Base-by-base conservation (phyloP, 208 protist genomes). In the Trypanosoma rangeli region DNA sequence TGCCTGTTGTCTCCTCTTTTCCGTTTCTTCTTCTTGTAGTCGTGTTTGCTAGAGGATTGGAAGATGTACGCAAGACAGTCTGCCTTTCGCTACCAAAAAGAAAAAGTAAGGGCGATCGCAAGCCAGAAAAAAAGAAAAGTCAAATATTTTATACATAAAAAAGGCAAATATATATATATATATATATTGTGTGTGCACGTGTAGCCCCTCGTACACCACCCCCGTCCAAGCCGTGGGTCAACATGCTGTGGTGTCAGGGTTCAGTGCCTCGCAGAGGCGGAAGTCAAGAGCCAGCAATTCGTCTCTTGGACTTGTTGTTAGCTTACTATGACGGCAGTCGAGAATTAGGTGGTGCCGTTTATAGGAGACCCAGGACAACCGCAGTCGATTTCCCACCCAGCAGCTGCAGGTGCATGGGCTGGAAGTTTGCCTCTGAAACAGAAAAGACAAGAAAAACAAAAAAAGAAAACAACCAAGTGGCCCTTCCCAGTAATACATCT, bases 31-130 rank as follows among this genome's bases (percentile, higher is more conserved):
- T 53, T 53, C 9, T 53, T 53, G 46, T 50, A 22, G 10, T 53
- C n/a, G n/a, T n/a, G n/a, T 53, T 53, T 53, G 49, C 22, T 12
- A 59, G 16, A 5, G 9, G 44, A 55, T n/a, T n/a, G 67, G 73
- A 62, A 71, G 12, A 37, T 48, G 29, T 53, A 24, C 24, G 18
- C 9, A 1, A 53, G 49, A 24, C n/a, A n/a, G 24, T 12, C 22
- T 53, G 22, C 49, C 16, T 53, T 53, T 46, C 15, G 8, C 42
- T 46, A 5, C 42, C 12, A 46, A 46, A 46, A 46, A 46, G 13
- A 46, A 16, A 46, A 16, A 46, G 8, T 10, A 9, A 46, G 42
- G 42, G 42, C 8, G 13, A 46, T 46, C 15, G 13, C 42, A 46
- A 9, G 42, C 8, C 8, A 18, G 13, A 16, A 9, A 9, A 46